Percentiles rank a stretch among this genome's conserved stretches.
phyloP scores from a whole-genome alignment of 225 moss, liverwort and hornwort species.

The Thuidium tamariscinum region DNA sequence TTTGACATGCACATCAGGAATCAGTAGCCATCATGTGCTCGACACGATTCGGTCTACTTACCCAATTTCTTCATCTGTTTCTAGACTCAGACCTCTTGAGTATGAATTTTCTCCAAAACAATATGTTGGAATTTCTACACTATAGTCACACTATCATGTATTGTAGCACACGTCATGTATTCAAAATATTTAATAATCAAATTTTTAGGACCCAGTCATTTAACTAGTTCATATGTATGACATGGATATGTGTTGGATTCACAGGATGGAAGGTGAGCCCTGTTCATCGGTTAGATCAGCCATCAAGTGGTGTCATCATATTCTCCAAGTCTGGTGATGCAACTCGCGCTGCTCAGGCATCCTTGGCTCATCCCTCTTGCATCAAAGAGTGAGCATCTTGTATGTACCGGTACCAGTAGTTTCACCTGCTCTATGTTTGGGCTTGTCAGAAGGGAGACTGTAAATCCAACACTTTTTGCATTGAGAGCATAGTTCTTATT shows the following conservation, averaged over 20 bases:
- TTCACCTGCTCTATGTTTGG: background rate
- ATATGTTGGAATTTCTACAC: background rate
- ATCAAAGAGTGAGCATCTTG: slow-evolving; percentile 67
- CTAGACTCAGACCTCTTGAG: background rate
- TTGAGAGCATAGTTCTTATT: background rate
- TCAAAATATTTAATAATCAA: background rate
- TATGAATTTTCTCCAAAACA: background rate
- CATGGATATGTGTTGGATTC: background rate
- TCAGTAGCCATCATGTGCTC: background rate
- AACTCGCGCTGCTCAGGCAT: slow-evolving; percentile 44
- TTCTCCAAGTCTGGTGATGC: slow-evolving; percentile 45
- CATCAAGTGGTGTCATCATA: slow-evolving; percentile 50
- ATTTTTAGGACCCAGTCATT: background rate
- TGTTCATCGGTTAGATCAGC: slow-evolving; percentile 56
- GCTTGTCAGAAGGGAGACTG: background rate
- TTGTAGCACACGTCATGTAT: background rate
- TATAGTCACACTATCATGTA: background rate
- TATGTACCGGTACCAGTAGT: slow-evolving; percentile 7
- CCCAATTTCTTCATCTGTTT: background rate
- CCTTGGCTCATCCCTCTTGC: slow-evolving; percentile 41
- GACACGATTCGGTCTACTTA: background rate
- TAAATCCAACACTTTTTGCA: background rate
- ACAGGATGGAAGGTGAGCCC: slow-evolving; percentile 44
- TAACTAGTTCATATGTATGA: background rate
- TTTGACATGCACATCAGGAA: background rate